Percentiles rank a stretch among this genome's conserved stretches.
Conservation (phyloP, 73 alveolate species). For the Paramecium bursaria region DNA sequence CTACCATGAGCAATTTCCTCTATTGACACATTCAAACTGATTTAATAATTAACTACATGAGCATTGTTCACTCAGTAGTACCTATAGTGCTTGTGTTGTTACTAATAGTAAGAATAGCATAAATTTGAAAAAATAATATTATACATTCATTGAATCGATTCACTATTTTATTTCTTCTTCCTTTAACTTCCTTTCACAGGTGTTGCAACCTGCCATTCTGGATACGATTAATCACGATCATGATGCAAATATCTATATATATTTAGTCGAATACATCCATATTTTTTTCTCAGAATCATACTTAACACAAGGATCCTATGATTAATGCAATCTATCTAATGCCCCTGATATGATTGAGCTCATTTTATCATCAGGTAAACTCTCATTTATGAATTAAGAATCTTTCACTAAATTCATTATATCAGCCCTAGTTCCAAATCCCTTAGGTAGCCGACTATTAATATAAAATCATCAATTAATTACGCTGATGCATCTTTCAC, state of each 20-base stretch:
- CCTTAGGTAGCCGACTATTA: conserved; percentile 95
- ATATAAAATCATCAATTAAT: no score
- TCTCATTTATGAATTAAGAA: conserved; percentile 88
- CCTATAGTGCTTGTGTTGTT: no score
- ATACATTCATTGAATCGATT: no score
- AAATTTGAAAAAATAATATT: no score
- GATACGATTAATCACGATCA: conserved; percentile 89
- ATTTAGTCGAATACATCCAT: conserved; percentile 81
- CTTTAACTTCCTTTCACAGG: conserved; percentile 61
- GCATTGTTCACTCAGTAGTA: no score
- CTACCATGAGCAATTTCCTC: no score
- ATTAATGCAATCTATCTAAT: conserved; percentile 97
- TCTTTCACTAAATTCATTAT: conserved; percentile 85
- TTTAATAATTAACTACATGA: no score
- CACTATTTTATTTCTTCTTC: no score
- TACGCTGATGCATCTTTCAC: conserved; percentile 99
- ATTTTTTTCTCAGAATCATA: conserved; percentile 94
- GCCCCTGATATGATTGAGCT: conserved; percentile 96
- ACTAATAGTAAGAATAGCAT: no score
- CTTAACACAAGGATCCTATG: conserved; percentile 97
- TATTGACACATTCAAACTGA: no score
- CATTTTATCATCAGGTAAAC: conserved; percentile 83
- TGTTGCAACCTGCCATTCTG: conserved; percentile 84
- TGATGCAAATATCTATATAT: conserved; percentile 83
- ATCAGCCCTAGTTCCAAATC: conserved; percentile 99